phyloP scores from a whole-genome alignment of 2,329 filamentous ascomycete genomes.

The Aspergillus aculeatinus region DNA sequence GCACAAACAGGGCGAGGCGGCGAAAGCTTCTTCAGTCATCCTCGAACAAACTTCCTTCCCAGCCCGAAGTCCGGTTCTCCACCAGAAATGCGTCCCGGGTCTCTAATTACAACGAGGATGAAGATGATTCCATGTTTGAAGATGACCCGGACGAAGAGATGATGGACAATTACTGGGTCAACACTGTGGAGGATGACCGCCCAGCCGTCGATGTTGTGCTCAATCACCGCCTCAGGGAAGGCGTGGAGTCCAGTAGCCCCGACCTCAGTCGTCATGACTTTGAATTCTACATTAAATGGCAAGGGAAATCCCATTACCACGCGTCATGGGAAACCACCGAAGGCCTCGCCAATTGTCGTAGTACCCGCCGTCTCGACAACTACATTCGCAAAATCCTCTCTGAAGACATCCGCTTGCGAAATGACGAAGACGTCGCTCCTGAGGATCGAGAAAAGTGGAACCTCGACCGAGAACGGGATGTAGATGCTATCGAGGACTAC shows the following conservation, averaged over 20 bases:
- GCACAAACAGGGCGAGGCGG: conserved; percentile 70
- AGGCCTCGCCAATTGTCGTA: conserved; percentile 71
- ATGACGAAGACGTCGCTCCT: conserved; percentile 70
- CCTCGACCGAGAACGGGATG: conserved; percentile 87
- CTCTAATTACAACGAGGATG: conserved; percentile 67
- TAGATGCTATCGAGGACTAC: conserved; percentile 84
- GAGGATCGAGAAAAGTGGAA: conserved; percentile 93
- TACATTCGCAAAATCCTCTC: conserved; percentile 84
- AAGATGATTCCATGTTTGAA: conserved; percentile 58
- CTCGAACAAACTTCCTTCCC: conserved; percentile 62
- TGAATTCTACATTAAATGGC: conserved; percentile 94
- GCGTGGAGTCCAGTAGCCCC: conserved; percentile 45
- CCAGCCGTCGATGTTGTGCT: conserved; percentile 90
- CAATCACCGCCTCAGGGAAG: conserved; percentile 77
- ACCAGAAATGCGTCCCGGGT: conserved; percentile 78
- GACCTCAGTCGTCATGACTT: conserved; percentile 64
- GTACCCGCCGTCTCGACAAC: conserved; percentile 87
- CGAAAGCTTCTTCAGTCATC: conserved; percentile 68
- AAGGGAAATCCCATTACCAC: conserved; percentile 90
- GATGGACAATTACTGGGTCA: conserved; percentile 69
- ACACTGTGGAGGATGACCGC: conserved; percentile 68
- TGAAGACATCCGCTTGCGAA: conserved; percentile 73
- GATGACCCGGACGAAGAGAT: conserved; percentile 55
- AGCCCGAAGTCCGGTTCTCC: conserved; percentile 86
- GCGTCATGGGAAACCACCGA: conserved; percentile 89